Conservation (phyloP, 1,139 yeast species). For the Sugiyamaella pinicola region DNA sequence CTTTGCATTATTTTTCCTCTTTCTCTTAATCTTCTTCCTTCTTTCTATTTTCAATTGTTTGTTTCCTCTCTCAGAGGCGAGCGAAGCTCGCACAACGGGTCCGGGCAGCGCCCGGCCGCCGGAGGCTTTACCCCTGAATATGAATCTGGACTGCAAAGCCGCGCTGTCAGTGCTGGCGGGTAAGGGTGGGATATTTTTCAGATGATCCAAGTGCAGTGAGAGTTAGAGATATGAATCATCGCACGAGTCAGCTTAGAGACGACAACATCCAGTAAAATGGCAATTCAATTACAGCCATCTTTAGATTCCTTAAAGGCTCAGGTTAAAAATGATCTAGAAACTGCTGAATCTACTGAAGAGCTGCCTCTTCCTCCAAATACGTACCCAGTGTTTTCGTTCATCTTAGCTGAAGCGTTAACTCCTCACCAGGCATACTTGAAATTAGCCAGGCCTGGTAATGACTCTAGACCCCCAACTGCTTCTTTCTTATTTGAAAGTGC, state of each 20-base stretch:
- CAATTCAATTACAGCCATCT: conserved; percentile 27
- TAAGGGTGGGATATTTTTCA: conserved; percentile 15
- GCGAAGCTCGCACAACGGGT: too few species aligned
- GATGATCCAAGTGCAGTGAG: background rate
- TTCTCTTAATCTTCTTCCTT: too few species aligned
- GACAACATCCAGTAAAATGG: too few species aligned
- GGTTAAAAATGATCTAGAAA: conserved; percentile 19
- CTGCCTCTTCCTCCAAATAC: conserved; percentile 47
- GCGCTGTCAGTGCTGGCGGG: background rate
- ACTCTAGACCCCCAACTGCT: conserved; percentile 45
- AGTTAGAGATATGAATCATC: too few species aligned
- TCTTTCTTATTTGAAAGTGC: conserved; percentile 89
- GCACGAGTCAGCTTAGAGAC: too few species aligned
- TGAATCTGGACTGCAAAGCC: background rate
- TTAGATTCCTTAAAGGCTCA: conserved; percentile 24
- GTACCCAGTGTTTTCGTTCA: conserved; percentile 77
- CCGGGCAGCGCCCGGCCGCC: too few species aligned
- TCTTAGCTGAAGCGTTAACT: conserved; percentile 75
- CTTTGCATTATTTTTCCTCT: too few species aligned
- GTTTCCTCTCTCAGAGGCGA: too few species aligned
- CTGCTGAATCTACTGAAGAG: conserved; percentile 18
- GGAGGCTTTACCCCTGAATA: conserved; percentile 4
- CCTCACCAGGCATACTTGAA: conserved; percentile 90
- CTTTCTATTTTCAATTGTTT: too few species aligned
- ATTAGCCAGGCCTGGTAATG: conserved; percentile 69